A percentile compares a stretch with the other conserved stretches of the same genome.
Evolutionary conservation across 805 yeast species (phyloP).

Genomic region (Candida stauntonica): DNA sequence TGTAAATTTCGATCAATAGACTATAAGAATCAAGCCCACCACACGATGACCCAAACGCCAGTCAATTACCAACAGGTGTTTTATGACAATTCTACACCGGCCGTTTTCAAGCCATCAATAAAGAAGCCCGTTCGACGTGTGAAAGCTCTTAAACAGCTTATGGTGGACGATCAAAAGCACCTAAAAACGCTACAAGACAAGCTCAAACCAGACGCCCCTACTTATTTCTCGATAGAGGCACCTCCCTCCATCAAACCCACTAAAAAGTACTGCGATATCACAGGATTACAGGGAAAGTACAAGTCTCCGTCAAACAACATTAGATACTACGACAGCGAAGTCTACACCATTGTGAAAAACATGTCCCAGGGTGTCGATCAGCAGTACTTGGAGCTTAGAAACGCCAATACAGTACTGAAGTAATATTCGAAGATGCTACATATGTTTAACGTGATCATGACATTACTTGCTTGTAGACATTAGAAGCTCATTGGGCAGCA

Average conservation of each 20-base stretch:
- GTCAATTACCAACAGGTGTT: slow-evolving; percentile 7
- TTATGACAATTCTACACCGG: slow-evolving; percentile 27
- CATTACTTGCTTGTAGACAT: background rate
- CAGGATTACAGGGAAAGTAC: slow-evolving; percentile 80
- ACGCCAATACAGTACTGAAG: slow-evolving; percentile 81
- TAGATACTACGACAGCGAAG: slow-evolving; percentile 78
- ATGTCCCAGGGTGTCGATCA: slow-evolving; percentile 93
- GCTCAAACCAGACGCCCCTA: slow-evolving; percentile 46
- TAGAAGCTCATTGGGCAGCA: background rate
- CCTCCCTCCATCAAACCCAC: slow-evolving; percentile 84
- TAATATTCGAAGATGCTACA: slow-evolving; percentile 27
- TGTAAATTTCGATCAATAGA: background rate
- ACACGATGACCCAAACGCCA: background rate
- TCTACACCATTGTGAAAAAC: slow-evolving; percentile 68
- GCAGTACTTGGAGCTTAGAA: slow-evolving; percentile 80
- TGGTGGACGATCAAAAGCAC: slow-evolving; percentile 75
- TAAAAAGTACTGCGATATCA: slow-evolving; percentile 87
- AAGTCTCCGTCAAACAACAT: slow-evolving; percentile 70
- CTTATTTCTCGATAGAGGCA: slow-evolving; percentile 68
- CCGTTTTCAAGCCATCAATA: slow-evolving; percentile 57
- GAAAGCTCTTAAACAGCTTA: slow-evolving; percentile 68
- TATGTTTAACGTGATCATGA: slow-evolving; percentile 5
- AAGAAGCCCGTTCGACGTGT: slow-evolving; percentile 55
- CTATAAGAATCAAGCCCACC: background rate
- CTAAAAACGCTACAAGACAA: slow-evolving; percentile 33